Percentiles rank a stretch among this genome's conserved stretches.
These are phyloP conservation scores for Heterobasidion parviporum DNA, from an alignment of 1,284 basidiomycete species.

Conservation along the genomic window DNA sequence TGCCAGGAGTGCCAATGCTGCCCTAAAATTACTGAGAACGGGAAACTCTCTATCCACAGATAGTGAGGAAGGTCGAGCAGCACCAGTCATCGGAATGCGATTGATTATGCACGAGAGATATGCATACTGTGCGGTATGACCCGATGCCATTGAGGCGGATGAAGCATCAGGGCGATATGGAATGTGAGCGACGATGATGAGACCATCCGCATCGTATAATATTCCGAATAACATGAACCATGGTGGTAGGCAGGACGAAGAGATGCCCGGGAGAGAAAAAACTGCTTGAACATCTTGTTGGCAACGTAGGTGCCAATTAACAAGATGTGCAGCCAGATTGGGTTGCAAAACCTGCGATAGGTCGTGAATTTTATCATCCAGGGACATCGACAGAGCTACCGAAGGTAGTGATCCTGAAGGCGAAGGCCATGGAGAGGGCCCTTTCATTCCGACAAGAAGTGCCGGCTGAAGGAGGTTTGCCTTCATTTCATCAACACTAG, in stretches of 20 bases:
- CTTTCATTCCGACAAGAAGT: neutral
- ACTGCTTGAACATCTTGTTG: neutral
- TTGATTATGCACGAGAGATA: neutral
- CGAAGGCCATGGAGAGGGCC: neutral
- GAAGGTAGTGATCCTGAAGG: neutral
- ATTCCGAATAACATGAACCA: neutral
- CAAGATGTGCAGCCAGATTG: neutral
- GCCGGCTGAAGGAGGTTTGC: neutral
- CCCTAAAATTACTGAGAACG: neutral
- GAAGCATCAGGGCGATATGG: neutral
- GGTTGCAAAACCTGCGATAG: neutral
- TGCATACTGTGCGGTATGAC: neutral
- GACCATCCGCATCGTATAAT: neutral
- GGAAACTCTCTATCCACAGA: neutral
- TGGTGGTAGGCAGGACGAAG: neutral
- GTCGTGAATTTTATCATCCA: neutral
- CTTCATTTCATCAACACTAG: neutral
- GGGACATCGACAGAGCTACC: no score
- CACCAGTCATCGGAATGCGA: neutral
- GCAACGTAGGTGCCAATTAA: neutral
- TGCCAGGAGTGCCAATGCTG: neutral
- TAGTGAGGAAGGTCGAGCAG: neutral
- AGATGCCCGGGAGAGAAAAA: neutral
- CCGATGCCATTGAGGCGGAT: neutral
- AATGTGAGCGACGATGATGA: neutral